A percentile compares a stretch with the other conserved stretches of the same genome.
Conservation (phyloP, 371 early-diverging fungal genomes). For the Rhizomucor miehei region DNA sequence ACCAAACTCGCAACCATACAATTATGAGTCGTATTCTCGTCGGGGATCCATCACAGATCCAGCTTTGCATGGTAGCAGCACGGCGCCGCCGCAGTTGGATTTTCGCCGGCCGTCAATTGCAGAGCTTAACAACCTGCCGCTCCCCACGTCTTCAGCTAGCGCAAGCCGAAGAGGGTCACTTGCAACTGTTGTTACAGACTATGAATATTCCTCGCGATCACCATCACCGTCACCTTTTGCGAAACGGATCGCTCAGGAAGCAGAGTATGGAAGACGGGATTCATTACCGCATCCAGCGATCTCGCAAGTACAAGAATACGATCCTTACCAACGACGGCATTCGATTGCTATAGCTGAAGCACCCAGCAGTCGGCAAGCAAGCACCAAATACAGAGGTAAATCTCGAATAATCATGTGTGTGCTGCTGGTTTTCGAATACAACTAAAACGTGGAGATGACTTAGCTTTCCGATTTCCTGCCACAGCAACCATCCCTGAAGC, state of each 20-base stretch:
- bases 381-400: constrained; percentile 36
- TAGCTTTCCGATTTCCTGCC: constrained; percentile 39
- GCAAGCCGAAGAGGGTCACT: constrained; percentile 38
- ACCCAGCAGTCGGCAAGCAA: constrained; percentile 11
- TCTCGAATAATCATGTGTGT: constrained; percentile 2
- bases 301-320: constrained; percentile 23
- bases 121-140: constrained; percentile 25
- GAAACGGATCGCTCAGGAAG: neutral
- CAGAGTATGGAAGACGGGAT: constrained; percentile 25
- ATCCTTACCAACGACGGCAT: constrained; percentile 53
- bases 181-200: constrained; percentile 34
- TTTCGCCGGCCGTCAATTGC: constrained; percentile 34
- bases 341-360: constrained; percentile 53
- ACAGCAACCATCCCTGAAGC: constrained; percentile 29
- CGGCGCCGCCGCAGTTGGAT: constrained; percentile 9
- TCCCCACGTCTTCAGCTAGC: constrained; percentile 25
- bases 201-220: constrained; percentile 38
- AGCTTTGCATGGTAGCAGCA: constrained; percentile 11
- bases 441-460: constrained; percentile 2
- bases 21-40: constrained; percentile 26
- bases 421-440: neutral
- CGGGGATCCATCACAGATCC: constrained; percentile 40
- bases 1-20: constrained; percentile 24
- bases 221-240: constrained; percentile 35
- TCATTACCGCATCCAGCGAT: constrained; percentile 36